Evolutionary conservation across 306 rosid species (phyloP).

Genomic region (Citrullus amarus): DNA sequence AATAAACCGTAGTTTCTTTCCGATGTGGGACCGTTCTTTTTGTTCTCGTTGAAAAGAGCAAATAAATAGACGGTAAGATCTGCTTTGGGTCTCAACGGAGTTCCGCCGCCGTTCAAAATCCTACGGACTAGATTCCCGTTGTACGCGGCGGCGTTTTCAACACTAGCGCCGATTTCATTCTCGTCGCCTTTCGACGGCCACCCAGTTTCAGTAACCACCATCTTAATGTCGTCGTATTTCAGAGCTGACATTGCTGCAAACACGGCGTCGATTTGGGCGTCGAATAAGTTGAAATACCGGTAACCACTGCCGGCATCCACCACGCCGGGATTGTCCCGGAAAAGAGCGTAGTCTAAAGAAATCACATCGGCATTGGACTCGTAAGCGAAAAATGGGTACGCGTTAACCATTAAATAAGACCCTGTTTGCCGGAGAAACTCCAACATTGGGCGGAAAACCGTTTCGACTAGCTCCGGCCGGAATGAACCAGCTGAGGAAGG

Average conservation of each 20-base stretch:
- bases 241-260: conserved; percentile 60
- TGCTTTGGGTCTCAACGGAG: conserved; percentile 67
- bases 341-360: conserved; percentile 70
- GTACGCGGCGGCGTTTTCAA: conserved; percentile 76
- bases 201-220: conserved; percentile 77
- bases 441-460: conserved; percentile 67
- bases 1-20: conserved; percentile 86
- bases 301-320: conserved; percentile 76
- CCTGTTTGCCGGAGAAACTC: conserved; percentile 69
- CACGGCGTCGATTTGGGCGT: conserved; percentile 96
- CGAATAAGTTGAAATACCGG: conserved; percentile 60
- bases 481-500: conserved; percentile 87
- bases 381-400: conserved; percentile 87
- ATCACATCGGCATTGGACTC: conserved; percentile 85
- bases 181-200: conserved; percentile 87
- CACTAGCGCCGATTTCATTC: conserved; percentile 67
- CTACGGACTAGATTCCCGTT: conserved; percentile 81
- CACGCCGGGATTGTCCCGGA: conserved; percentile 65
- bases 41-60: conserved; percentile 82
- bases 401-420: conserved; percentile 83
- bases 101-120: conserved; percentile 57
- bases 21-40: conserved; percentile 65
- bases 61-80: conserved; percentile 81
- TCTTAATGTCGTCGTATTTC: conserved; percentile 49
- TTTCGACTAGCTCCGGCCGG: conserved; percentile 50